Base-by-base conservation (phyloP, 2,329 filamentous ascomycete species). In the Beauveria scarabaeidicola region DNA sequence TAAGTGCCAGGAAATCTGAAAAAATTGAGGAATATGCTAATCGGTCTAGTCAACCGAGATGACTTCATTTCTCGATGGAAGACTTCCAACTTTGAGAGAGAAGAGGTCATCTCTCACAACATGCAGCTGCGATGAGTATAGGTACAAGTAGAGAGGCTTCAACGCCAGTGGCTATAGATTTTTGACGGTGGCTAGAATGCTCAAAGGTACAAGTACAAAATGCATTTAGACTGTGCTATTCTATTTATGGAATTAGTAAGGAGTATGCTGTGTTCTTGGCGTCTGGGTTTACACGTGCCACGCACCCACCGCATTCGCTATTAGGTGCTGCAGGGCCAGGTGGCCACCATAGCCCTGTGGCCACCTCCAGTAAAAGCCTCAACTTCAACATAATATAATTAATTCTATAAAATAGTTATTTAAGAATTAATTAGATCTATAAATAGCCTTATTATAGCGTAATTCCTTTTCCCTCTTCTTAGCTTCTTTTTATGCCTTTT, bases 41-140 rank as follows among this genome's bases (percentile, higher is more conserved):
- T 44, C 11, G 15, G 4, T 32, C 5, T 23, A 91, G 89, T 91
- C 65, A 89, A 88, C 65, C 83, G 85, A 38, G 91, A 95, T 66
- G 91, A 95, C 70, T 95, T 87, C 64, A 77, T 90, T 62, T 93
- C 89, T 17, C 81, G 87, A 61, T 91, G 86, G 77, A 81, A 87
- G 63, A 85, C 88, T 66, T 87, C 87, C 3, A 91, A 89, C 68
- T 85, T 82, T 62, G 66, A 74, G 0, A 72, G 74, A n/a, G 70
- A 78, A 19, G 66, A 77, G 21, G 75, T 82, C 29, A 69, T 80
- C 59, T 66, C 65, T 11, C 64, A 66, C 29, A 74, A 73, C 51
- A 67, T 72, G 64, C 69, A 70, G 58, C 67, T 67, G 21, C 53
- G 53, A 53, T 61, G n/a, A 32, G 23, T 19, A 13, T 36, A 21